Percentiles rank a stretch among this genome's conserved stretches.
Evolutionary conservation across 495 filamentous ascomycete genomes (phyloP).

Genomic region (Trichoderma asperelloides): DNA sequence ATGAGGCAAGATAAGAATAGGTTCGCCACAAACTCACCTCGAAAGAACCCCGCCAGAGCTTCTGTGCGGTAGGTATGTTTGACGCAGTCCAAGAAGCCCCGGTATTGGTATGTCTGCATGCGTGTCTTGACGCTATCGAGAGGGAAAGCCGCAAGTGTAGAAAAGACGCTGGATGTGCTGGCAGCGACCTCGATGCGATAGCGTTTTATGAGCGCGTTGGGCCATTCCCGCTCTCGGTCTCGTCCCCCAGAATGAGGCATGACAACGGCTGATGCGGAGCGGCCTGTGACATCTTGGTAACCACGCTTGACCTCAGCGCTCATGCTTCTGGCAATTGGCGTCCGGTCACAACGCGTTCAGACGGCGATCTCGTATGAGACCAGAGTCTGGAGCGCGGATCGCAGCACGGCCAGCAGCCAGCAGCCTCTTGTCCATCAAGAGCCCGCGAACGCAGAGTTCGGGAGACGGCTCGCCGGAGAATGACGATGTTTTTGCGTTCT

Average conservation of each 20-base stretch:
- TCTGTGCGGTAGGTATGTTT: slow-evolving; percentile 64
- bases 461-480: slow-evolving; percentile 9
- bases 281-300: slow-evolving; percentile 25
- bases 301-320: slow-evolving; percentile 34
- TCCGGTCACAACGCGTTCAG: slow-evolving; percentile 32
- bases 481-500: neutral
- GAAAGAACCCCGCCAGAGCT: slow-evolving; percentile 66
- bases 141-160: slow-evolving; percentile 66
- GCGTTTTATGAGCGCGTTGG: slow-evolving; percentile 45
- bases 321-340: slow-evolving; percentile 33
- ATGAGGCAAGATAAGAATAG: neutral
- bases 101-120: slow-evolving; percentile 75
- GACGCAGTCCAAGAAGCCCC: slow-evolving; percentile 59
- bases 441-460: slow-evolving; percentile 5
- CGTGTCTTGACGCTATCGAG: slow-evolving; percentile 80
- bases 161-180: slow-evolving; percentile 61
- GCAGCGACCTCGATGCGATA: slow-evolving; percentile 77
- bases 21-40: slow-evolving; percentile 40
- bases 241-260: slow-evolving; percentile 19
- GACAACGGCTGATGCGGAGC: neutral
- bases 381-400: slow-evolving; percentile 29
- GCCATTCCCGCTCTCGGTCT: slow-evolving; percentile 36
- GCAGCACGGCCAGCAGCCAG: slow-evolving; percentile 15
- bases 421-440: slow-evolving; percentile 13
- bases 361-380: slow-evolving; percentile 38